These are phyloP conservation scores for Arachis hypogaea DNA, from an alignment of 306 rosid genomes.

Conservation along the genomic window DNA sequence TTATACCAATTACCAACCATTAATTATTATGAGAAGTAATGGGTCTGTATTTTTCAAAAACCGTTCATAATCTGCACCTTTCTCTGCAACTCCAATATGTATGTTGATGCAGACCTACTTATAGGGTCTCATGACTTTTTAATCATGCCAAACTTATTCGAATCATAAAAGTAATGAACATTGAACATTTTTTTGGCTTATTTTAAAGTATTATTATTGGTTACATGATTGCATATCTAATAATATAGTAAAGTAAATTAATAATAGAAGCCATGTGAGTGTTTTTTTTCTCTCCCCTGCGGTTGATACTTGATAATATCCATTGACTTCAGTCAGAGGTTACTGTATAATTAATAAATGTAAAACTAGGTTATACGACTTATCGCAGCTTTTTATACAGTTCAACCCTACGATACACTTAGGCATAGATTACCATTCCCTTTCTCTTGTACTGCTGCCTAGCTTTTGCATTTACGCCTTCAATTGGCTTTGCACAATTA, in stretches of 20 bases:
- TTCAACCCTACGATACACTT: neutral
- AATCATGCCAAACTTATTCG: neutral
- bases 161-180: neutral
- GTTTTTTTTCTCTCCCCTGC: too few relatives aligned
- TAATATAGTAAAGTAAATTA: too few relatives aligned
- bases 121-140: neutral
- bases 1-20: neutral
- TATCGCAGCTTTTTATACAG: neutral
- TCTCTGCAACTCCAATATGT: constrained; percentile 10
- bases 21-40: neutral
- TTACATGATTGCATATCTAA: too few relatives aligned
- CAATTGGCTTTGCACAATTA: too few relatives aligned
- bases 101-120: neutral
- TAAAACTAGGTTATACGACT: neutral
- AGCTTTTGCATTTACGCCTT: neutral
- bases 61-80: neutral
- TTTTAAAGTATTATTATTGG: neutral
- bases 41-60: neutral
- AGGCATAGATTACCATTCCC: neutral
- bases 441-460: neutral
- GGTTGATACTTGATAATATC: neutral
- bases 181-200: neutral
- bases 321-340: neutral
- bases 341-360: too few relatives aligned
- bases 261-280: too few relatives aligned